Evolutionary conservation across 352 stramenopile genomes (phyloP), one percentile per base, ranked within the genome.

Genomic region (Globisporangium megalacanthum): DNA sequence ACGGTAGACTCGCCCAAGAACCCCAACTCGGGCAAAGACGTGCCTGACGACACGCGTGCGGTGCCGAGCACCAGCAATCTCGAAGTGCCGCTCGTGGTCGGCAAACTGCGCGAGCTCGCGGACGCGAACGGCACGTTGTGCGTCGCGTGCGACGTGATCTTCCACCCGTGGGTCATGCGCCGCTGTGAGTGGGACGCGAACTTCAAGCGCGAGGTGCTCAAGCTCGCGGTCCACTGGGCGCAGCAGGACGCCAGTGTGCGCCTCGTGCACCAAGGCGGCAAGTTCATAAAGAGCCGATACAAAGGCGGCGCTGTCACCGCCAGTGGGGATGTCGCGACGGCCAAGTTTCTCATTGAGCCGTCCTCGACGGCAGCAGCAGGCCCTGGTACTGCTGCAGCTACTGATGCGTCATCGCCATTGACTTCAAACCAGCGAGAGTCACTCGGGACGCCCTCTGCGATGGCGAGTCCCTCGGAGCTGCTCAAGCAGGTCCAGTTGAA

Each of bases 201-300:
- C 49, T 94, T 94, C 66, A 94, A 94, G 69, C 78, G 73, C 14
- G 84, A 94, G 22, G 70, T 87, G 22, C 75, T 92, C 60, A 88
- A 88, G 49, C 67, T 94, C 19, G 82, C 84, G 25, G 69, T 89
- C 41, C 68, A 80, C n/a, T 94, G 82, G 82, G 80, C 87, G 19
- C 79, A 90, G 54, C 65, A 88, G 10, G 84, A 94, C 48, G 73
- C 78, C 3, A 62, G 70, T 3, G 60, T 86, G 42, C 49, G 56
- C 19, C 66, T 85, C 20, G 70, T 75, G 25, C 62, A 66, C 11
- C 58, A 62, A 0, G 60, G 66, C 15, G 79, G 82, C 8, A 94
- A 91, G 53, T 86, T 89, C 56, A 94, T 92, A 69, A 94, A 94
- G 68, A 88, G 77, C 19, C 64, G 64, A 8, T 94, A 94, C 72